These are phyloP conservation scores for Trichosporon inkin DNA, from an alignment of 1,284 basidiomycete genomes.

Conservation along the genomic window DNA sequence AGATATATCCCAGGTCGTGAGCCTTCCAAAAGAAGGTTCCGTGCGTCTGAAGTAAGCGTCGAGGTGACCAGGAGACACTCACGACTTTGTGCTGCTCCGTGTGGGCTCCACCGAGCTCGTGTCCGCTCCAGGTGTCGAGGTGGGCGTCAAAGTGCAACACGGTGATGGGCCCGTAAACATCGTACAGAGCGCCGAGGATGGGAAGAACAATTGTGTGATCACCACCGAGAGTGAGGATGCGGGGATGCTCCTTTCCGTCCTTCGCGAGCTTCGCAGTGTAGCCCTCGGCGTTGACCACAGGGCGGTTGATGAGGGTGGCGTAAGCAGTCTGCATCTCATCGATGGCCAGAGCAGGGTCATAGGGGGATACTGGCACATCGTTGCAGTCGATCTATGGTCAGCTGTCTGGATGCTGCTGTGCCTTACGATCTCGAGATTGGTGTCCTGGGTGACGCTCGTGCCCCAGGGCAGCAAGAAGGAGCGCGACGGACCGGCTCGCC, in stretches of 20 bases:
- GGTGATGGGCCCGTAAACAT: conserved; percentile 49
- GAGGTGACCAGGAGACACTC: conserved; percentile 14
- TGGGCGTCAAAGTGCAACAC: conserved; percentile 44
- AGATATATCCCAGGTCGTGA: conserved; percentile 49
- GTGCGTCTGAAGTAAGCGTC: conserved; percentile 34
- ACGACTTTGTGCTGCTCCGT: conserved; percentile 25
- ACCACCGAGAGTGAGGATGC: conserved; percentile 51
- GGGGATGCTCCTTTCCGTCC: conserved; percentile 46
- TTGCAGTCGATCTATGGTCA: conserved; percentile 46
- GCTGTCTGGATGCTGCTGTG: neutral
- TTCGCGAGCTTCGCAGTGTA: conserved; percentile 21
- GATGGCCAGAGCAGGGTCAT: conserved; percentile 50
- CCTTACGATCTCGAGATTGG: conserved; percentile 22
- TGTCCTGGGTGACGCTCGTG: conserved; percentile 15
- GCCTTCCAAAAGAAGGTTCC: conserved; percentile 52
- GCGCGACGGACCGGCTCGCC: conserved; percentile 17
- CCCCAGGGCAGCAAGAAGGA: conserved; percentile 22
- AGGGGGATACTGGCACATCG: conserved; percentile 51
- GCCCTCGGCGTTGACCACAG: conserved; percentile 6
- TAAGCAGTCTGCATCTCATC: conserved; percentile 50
- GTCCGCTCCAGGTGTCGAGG: conserved; percentile 51
- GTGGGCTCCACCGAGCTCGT: conserved; percentile 23
- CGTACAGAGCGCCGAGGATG: conserved; percentile 44
- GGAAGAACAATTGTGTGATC: conserved; percentile 54
- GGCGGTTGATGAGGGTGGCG: conserved; percentile 21